Evolutionary conservation across 306 rosid species (phyloP), one percentile per base, ranked within the genome.

Genomic region (Ormosia semicastrata): DNA sequence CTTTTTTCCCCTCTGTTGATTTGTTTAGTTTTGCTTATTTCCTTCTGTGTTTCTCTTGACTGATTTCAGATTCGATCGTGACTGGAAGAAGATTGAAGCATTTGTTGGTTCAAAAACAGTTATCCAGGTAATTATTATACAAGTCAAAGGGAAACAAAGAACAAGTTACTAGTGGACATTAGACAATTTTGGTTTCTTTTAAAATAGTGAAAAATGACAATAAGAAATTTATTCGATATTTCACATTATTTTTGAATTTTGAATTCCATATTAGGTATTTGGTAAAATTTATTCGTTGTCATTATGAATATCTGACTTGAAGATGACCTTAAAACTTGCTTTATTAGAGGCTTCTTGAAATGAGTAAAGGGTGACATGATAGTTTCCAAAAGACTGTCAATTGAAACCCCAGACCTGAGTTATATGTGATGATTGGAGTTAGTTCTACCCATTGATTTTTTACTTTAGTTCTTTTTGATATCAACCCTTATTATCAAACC

Each of bases 81-180:
- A 96, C 85, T 96, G 99, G 99, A 96, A 96, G 87, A 96, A 93
- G 90, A 96, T 96, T 82, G 98, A 91, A 91, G 98, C 99, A 66
- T 96, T 89, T 87, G 88, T 96, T 14, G 99, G 97, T 62, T 89
- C 99, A 43, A 96, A 96, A 88, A 91, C 98, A n/a, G 97, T 93
- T 75, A 93, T 96, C 74, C 99, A 96, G 98, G 99, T 95, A 91
- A 87, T 66, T 69, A 52, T 32, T 49, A 43, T 77, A 75, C 29
- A 64, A 50, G 30, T 59, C 53, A 41, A 59, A 64, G 32, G 65
- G 62, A 63, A 74, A 70, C 46, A 63, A 41, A 58, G 29, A 57
- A 66, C 41, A 36, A 44, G 39, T 46, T 86, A 71, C 24, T 52
- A 2, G 1, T 17, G 34, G 13, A 10, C 40, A 7, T 13, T 75